Evolutionary conservation across 2,329 filamentous ascomycete genomes (phyloP), one percentile per base, ranked within the genome.

Genomic region (Ophiostoma triangulosporum): DNA sequence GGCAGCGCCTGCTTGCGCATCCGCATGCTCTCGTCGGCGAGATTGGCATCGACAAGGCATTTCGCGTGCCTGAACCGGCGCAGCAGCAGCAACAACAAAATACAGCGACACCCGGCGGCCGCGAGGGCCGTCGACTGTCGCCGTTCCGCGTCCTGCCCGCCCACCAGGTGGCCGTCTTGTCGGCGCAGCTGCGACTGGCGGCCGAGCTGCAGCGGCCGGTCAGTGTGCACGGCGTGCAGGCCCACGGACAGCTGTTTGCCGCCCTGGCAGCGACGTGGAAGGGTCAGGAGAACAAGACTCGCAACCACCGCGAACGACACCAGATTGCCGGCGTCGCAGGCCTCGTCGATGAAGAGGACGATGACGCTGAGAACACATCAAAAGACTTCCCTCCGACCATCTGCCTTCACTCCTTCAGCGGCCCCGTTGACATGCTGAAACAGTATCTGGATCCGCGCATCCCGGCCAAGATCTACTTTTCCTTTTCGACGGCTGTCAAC

Each of bases 341-440:
- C 2, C 26, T 52, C 22, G 33, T 48, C n/a, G 46, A 26, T 26
- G 26, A 45, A n/a, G 51, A 53, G 20, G 46, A 50, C 22, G 48
- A 36, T 24, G 64, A 66, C 3, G 67, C 69, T 22, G 66, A 68
- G n/a, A 62, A 69, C 0, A 63, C 65, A 61, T 59, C 20, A 60
- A 72, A 1, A 81, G 86, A 0, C 12, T 97, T 84, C 60, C 90
- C 93, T 4, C 89, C 90, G 1, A 74, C 90, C 8, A 84, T 97
- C 64, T 98, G 93, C 64, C 78, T 98, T 56, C 93, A 98, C 67
- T 96, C 90, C 0, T 98, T 89, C 67, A 94, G 86, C 48, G 91
- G 88, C 0, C 77, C 84, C 6, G 73, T 80, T 11, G 83, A 93
- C 54, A 76, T 83, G 31, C 69, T 96, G 35, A 83, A 78, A 59